These are phyloP conservation scores for Aspergillus pseudotamarii DNA, from an alignment of 2,329 filamentous ascomycete species.

Conservation along the genomic window DNA sequence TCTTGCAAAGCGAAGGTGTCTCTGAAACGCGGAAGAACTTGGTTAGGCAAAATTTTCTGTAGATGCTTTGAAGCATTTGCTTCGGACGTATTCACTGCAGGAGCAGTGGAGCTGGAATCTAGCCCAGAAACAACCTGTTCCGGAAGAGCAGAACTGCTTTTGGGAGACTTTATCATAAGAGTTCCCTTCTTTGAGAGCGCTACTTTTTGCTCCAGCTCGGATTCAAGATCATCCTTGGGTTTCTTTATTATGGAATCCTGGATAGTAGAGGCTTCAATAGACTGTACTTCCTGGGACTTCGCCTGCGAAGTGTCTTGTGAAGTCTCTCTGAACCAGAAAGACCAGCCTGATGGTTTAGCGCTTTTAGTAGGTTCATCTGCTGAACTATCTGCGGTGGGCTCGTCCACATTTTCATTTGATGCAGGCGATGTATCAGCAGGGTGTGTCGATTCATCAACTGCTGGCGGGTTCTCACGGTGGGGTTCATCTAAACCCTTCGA, in stretches of 20 bases:
- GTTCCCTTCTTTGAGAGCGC: constrained; percentile 32
- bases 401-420: constrained; percentile 21
- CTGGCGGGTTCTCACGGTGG: constrained; percentile 18
- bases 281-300: constrained; percentile 29
- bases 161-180: constrained; percentile 32
- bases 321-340: constrained; percentile 44
- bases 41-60: constrained; percentile 45
- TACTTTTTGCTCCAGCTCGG: constrained; percentile 27
- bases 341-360: constrained; percentile 41
- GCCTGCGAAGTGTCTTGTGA: constrained; percentile 29
- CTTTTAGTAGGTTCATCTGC: constrained; percentile 24
- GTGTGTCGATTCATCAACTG: constrained; percentile 16
- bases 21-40: constrained; percentile 52
- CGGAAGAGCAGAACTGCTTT: constrained; percentile 26
- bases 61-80: constrained; percentile 37
- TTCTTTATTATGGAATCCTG: constrained; percentile 23
- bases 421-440: constrained; percentile 13
- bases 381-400: constrained; percentile 21
- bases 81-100: constrained; percentile 33
- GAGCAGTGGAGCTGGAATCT: constrained; percentile 21
- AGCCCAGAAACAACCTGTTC: constrained; percentile 23
- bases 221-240: constrained; percentile 20
- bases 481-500: constrained; percentile 29
- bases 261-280: constrained; percentile 26
- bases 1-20: constrained; percentile 49